Evolutionary conservation across 108 stramenopile genomes (phyloP).

Genomic region (Conticribra weissflogii): DNA sequence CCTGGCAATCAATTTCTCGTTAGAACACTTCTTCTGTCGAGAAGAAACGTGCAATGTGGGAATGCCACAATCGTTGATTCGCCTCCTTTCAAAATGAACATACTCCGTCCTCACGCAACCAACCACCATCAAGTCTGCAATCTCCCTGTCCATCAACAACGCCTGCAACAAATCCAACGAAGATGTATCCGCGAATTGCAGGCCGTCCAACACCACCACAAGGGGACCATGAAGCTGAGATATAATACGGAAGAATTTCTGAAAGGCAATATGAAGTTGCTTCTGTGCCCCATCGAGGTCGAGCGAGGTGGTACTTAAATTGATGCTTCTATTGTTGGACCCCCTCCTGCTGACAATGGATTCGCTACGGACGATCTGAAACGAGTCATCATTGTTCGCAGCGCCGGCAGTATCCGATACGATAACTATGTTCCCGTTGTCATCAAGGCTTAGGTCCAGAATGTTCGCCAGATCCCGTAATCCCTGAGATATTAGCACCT

Average conservation of each 20-base stretch:
- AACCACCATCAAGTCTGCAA: conserved; percentile 5
- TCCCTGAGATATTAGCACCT: not conserved
- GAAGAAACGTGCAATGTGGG: no score
- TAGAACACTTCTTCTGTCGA: not conserved
- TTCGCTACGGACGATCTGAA: no score
- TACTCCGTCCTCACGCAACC: not conserved
- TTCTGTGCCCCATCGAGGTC: no score
- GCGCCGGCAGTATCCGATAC: not conserved
- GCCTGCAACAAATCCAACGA: conserved; percentile 9
- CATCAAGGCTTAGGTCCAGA: not conserved
- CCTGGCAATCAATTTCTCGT: not conserved
- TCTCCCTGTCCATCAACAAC: conserved; percentile 10
- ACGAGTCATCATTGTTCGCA: not conserved
- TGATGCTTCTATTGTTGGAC: no score
- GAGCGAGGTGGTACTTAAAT: no score
- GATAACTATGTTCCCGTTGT: not conserved
- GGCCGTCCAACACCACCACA: conserved; percentile 11
- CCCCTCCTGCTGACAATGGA: no score
- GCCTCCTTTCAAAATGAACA: not conserved
- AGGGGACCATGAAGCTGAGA: conserved; percentile 12
- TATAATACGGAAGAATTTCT: conserved; percentile 14
- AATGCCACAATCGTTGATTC: not conserved
- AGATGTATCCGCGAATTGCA: conserved; percentile 14
- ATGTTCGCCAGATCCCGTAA: not conserved
- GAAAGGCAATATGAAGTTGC: conserved; percentile 11